Evolutionary conservation across 1,139 yeast species (phyloP), one percentile per base, ranked within the genome.

Genomic region (Lodderomyces elongisporus): DNA sequence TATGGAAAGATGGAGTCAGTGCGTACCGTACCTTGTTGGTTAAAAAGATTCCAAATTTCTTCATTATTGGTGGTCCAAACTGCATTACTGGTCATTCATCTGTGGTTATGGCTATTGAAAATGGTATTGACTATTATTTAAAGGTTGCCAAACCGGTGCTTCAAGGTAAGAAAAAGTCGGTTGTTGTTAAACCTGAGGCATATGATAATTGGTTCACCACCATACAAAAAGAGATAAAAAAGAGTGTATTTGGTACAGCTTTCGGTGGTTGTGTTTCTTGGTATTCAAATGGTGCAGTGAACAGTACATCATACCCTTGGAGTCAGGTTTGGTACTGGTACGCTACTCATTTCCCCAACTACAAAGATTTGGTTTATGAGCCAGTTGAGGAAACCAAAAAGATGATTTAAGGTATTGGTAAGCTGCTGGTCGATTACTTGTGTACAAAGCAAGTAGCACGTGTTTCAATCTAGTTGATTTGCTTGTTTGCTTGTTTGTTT

Each of bases 251-350:
- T 44, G 74, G 74, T 4, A 51, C 66, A 8, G 42, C 49, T 5
- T 63, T 61, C 36, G 74, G 73, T 4, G 74, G 74, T 1, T 67
- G 74, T 46, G 50, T 48, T 6, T 58, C 70, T 10, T 67, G 74
- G 73, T 67, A 66, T 38, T 17, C 59, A 5, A 41, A 45, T 20
- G 51, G 42, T 12, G 57, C 56, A 8, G 41, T 45, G 31, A 67
- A 67, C 39, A 40, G 51, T 17, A 57, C 70, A 7, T 56, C 67
- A 2, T 67, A 62, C 39, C 70, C 72, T 2, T 61, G 54, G 44
- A 60, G 69, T 8, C 74, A 67, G 42, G 21, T 61, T 3, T 35
- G 45, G 21, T 64, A 48, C 42, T 64, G 60, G 60, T 52, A 56
- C 48, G 44, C 49, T 33, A 52, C 54, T 44, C 48, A 46, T 20